These are phyloP conservation scores for Trichophyton simii DNA, from an alignment of 2,329 filamentous ascomycete genomes.

Conservation along the genomic window DNA sequence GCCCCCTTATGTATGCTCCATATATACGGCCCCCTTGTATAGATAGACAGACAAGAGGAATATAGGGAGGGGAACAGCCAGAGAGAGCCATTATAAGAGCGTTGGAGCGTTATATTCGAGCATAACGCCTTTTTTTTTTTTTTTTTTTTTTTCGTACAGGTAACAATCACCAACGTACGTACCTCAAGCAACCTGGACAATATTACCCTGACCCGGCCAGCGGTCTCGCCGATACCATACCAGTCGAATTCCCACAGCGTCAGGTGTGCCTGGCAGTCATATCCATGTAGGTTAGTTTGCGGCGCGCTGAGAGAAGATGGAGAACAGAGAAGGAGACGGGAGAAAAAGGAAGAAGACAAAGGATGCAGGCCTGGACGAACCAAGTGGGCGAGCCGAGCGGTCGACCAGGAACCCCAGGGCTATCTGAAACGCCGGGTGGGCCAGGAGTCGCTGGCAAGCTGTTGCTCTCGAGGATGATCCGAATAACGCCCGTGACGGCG, in stretches of 20 bases:
- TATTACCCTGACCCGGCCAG: background rate
- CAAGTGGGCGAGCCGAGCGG: background rate
- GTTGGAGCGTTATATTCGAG: background rate
- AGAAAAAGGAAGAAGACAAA: background rate
- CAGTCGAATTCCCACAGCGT: slow-evolving; percentile 1
- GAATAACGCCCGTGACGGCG: background rate
- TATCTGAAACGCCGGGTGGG: slow-evolving; percentile 6
- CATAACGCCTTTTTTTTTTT: background rate
- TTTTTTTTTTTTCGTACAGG: background rate
- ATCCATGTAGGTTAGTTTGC: background rate
- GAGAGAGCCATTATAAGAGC: background rate
- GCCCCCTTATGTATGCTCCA: no score
- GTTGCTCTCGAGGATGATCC: background rate
- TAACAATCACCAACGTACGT: background rate
- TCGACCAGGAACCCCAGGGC: slow-evolving; percentile 2
- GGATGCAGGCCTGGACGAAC: background rate
- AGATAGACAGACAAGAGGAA: no score
- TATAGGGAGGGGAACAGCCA: no score
- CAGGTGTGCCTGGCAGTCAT: background rate
- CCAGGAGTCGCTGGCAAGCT: background rate
- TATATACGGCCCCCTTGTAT: no score
- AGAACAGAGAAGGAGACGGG: background rate
- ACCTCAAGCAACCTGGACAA: background rate
- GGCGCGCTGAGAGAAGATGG: background rate
- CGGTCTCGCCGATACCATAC: background rate